Conservation (phyloP, 1,139 yeast species). For the Zygosaccharomyces sapae region DNA sequence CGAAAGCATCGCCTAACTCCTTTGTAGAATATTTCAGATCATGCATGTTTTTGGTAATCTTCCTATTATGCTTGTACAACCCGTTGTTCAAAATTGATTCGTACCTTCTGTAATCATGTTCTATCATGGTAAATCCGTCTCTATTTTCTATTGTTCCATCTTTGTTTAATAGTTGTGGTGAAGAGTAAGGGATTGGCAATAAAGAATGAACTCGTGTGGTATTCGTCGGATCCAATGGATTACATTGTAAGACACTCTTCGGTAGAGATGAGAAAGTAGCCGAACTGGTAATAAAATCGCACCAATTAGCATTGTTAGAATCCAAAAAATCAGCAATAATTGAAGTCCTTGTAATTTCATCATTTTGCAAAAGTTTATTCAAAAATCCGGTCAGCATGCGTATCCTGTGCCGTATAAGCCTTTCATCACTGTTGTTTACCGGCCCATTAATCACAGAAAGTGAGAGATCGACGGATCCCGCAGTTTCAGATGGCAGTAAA, state of each 20-base stretch:
- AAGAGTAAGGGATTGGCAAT: conserved; percentile 58
- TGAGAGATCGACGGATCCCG: conserved; percentile 31
- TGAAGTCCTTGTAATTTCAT: conserved; percentile 46
- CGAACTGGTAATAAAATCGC: conserved; percentile 45
- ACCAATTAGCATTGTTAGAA: conserved; percentile 73
- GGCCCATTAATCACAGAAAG: conserved; percentile 32
- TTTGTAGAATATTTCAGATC: conserved; percentile 50
- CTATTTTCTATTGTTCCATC: conserved; percentile 30
- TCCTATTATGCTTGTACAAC: conserved; percentile 63
- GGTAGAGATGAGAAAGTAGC: conserved; percentile 57
- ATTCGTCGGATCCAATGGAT: conserved; percentile 49
- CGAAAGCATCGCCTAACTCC: conserved; percentile 41
- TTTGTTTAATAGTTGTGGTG: conserved; percentile 33
- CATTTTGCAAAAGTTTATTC: conserved; percentile 28
- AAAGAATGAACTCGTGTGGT: conserved; percentile 56
- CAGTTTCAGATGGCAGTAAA: conserved; percentile 31
- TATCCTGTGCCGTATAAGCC: conserved; percentile 35
- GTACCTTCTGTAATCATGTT: conserved; percentile 48
- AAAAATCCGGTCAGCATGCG: conserved; percentile 33
- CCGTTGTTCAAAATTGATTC: conserved; percentile 52
- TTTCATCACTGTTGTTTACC: conserved; percentile 31
- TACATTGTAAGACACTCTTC: conserved; percentile 50
- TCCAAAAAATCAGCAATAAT: conserved; percentile 76
- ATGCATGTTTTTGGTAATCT: conserved; percentile 56
- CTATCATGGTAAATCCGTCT: conserved; percentile 38